Evolutionary conservation across 2,329 filamentous ascomycete genomes (phyloP), one percentile per base, ranked within the genome.

Genomic region (Trichophaea hybrida): DNA sequence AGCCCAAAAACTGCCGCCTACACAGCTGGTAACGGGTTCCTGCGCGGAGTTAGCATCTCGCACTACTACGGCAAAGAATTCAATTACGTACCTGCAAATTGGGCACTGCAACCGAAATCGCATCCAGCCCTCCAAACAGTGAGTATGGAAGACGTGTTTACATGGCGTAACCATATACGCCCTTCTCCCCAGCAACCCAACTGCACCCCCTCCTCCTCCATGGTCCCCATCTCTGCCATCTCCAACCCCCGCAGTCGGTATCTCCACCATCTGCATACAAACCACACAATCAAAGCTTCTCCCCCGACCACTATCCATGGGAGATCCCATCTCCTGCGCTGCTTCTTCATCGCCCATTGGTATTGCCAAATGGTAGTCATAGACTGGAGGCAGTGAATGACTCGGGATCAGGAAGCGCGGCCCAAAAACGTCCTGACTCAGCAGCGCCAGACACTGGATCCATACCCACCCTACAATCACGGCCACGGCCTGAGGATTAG

Each of bases 101-200:
- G 93, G 93, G 74, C 93, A 98, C 74, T 95, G 88, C 69, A 98
- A 73, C 60, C 91, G 76, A 71, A 94, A 89, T 70, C 87, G 80
- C 86, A 98, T 93, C 93, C 93, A 97, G 43, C 88, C 89, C 74
- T 97, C 91, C 66, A 98, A 74, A 72, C 93, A 98, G 35, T 79
- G 76, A 59, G 84, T 93, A 71, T 98, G 93, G 71, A 98, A 98
- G 53, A 97, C 89, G 74, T 98, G 93, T 58, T 90, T 77, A 72
- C 93, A 98, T 52, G 93, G 93, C 59, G 93, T 98, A 24, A 97
- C 88, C 93, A 98, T 98, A 73, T 97, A 97, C 67, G 80, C 78
- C 54, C 90, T 80, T 62, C 91, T 77, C 35, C 86, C 86, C 66
- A 97, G 77, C 58, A 95, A 80, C 34, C 83, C 83, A 0, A 81